Evolutionary conservation across 108 stramenopile genomes (phyloP), one percentile per base, ranked within the genome.

Genomic region (Cyclostephanos tholiformis): DNA sequence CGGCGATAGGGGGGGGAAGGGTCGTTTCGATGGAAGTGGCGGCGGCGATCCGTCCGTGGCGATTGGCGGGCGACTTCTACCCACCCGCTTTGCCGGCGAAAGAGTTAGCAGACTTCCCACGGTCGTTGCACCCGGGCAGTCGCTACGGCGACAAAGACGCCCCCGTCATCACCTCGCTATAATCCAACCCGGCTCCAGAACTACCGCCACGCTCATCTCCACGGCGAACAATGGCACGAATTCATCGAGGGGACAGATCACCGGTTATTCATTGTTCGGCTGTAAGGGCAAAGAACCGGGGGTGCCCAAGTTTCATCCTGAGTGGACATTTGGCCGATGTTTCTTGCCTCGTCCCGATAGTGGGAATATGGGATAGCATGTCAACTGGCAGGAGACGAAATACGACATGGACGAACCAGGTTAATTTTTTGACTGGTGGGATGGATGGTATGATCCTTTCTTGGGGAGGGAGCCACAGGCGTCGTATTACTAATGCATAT

Each of bases 361-460:
- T 72, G 17, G 63, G 68, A 19, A 55, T 27, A 13, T 81, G 73
- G 73, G 80, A 74, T 7, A 70, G 63, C 50, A 58, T 69, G 55
- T 27, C 20, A 30, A 56, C 57, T 4, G 73, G 68, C 17, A 17
- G 44, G 8, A 29, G 49, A 25, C 16, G 32, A 11, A 30, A 56
- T 55, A 77, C 65, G 44, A 51, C 61, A 23, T 69, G 65, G n/a
- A 63, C 67, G 20, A 68, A 59, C 32, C 64, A 75, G 29, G 64
- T 66, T 17, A 66, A 69, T 20, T 36, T 94, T 35, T 64, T 91
- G 17, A 84, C 89, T 38, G 88, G 86, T 56, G 88, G 85, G 13
- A 76, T 67, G 26, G 93, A 94, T 76, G 93, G 93, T 6, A 89
- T 91, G 83, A 87, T 94, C 67, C 66, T 94, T 25, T 82, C 66